phyloP scores from a whole-genome alignment of 2,329 filamentous ascomycete genomes.

The Diplodia intermedia region DNA sequence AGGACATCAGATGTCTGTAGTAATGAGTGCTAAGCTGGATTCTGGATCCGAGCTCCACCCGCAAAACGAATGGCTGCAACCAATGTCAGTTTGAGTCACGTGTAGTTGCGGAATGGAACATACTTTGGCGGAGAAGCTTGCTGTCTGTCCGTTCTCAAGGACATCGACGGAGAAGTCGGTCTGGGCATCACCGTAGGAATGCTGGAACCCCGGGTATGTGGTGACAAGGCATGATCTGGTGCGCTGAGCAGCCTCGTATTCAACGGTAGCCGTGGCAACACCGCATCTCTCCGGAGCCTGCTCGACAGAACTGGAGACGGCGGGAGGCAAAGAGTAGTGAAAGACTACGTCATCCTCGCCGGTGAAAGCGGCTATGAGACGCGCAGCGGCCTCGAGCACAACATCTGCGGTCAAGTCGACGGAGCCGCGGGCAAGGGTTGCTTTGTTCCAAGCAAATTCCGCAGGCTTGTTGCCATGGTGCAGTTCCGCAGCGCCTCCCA shows the following conservation, averaged over 20 bases:
- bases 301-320: constrained; percentile 1
- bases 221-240: constrained; percentile 17
- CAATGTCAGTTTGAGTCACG: background rate
- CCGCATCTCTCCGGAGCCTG: constrained; percentile 11
- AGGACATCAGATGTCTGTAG: constrained; percentile 17
- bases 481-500: constrained; percentile 14
- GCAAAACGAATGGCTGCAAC: constrained; percentile 28
- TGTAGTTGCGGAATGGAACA: background rate
- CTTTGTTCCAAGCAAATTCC: constrained; percentile 19
- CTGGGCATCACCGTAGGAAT: constrained; percentile 1
- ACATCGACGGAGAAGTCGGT: constrained; percentile 30
- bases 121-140: constrained; percentile 23
- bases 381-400: constrained; percentile 15
- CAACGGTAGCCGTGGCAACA: constrained; percentile 8
- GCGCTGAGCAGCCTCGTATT: constrained; percentile 9
- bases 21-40: constrained; percentile 24
- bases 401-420: constrained; percentile 13
- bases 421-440: constrained; percentile 7
- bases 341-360: constrained; percentile 29
- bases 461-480: constrained; percentile 4
- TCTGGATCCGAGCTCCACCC: constrained; percentile 21
- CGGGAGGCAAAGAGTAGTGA: constrained; percentile 26
- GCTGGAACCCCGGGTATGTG: constrained; percentile 5
- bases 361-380: constrained; percentile 27
- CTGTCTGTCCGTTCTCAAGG: constrained; percentile 26